Evolutionary conservation across 805 yeast genomes (phyloP).

Genomic region (Tetrapisispora pingtungensis): DNA sequence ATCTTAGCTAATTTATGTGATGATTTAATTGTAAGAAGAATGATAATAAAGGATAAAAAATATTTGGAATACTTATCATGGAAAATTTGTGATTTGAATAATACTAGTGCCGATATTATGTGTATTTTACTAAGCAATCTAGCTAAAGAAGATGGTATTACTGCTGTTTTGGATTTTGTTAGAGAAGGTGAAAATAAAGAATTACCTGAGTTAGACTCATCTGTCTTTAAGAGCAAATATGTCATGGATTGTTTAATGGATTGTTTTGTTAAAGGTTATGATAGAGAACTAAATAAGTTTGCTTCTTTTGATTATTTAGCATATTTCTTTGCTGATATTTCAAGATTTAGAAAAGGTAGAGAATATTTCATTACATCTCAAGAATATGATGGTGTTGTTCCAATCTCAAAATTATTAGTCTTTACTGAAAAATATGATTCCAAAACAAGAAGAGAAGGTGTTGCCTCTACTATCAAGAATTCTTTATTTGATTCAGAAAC

Average conservation of each 20-base stretch:
- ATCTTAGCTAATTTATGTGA: conserved; percentile 77
- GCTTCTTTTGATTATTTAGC: conserved; percentile 78
- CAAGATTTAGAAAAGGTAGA: conserved; percentile 67
- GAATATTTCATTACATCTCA: conserved; percentile 65
- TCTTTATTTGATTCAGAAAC: conserved; percentile 68
- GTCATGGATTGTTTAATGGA: conserved; percentile 79
- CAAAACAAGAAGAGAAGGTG: conserved; percentile 79
- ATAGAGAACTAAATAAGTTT: conserved; percentile 55
- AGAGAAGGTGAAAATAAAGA: conserved; percentile 16
- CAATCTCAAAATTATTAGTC: conserved; percentile 68
- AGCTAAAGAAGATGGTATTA: conserved; percentile 64
- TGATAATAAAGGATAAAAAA: conserved; percentile 54
- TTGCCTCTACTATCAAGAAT: conserved; percentile 86
- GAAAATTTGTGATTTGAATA: conserved; percentile 43
- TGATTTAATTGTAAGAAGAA: conserved; percentile 49
- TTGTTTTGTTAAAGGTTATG: conserved; percentile 78
- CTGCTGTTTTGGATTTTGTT: conserved; percentile 37
- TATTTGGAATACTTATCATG: conserved; percentile 42
- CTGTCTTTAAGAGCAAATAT: conserved; percentile 44
- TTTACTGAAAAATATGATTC: conserved; percentile 77
- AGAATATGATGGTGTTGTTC: conserved; percentile 64
- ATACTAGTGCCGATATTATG: conserved; percentile 68
- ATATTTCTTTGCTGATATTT: conserved; percentile 81
- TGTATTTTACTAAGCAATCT: conserved; percentile 77
- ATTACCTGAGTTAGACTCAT: conserved; percentile 31